Percentiles rank a stretch among this genome's conserved stretches.
Conservation (phyloP, 257 asterid genomes). For the Scutellaria baicalensis region DNA sequence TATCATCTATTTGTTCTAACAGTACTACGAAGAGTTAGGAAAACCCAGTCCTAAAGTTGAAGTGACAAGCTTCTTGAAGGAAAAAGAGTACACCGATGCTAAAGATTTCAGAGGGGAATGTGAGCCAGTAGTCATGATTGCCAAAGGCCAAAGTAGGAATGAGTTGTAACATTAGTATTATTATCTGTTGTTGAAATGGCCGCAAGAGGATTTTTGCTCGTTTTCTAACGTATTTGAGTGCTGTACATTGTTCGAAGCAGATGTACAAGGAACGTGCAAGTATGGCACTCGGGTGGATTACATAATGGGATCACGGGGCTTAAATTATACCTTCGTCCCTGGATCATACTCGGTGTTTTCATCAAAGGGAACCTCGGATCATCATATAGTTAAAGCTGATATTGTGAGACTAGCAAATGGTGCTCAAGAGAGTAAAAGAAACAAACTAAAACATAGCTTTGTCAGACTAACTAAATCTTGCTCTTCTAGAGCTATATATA, state of each 20-base stretch:
- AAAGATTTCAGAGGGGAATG: slow-evolving; percentile 76
- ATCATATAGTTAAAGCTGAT: slow-evolving; percentile 85
- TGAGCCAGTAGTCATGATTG: slow-evolving; percentile 80
- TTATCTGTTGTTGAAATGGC: neutral
- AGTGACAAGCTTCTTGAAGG: slow-evolving; percentile 66
- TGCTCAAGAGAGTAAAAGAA: slow-evolving; percentile 10
- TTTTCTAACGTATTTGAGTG: neutral
- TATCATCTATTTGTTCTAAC: neutral
- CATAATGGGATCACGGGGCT: slow-evolving; percentile 47
- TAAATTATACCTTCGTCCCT: slow-evolving; percentile 59
- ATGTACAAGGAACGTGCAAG: slow-evolving; percentile 93
- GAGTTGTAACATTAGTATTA: neutral
- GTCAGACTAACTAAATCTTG: slow-evolving; percentile 34
- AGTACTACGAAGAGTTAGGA: slow-evolving; percentile 80
- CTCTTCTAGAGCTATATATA: slow-evolving; percentile 24
- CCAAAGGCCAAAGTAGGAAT: slow-evolving; percentile 88
- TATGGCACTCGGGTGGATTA: slow-evolving; percentile 91
- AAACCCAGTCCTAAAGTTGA: slow-evolving; percentile 80
- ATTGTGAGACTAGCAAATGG: slow-evolving; percentile 35
- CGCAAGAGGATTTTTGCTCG: neutral
- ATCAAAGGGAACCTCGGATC: slow-evolving; percentile 92
- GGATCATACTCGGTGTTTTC: slow-evolving; percentile 86
- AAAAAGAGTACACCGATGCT: slow-evolving; percentile 59
- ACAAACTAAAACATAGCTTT: slow-evolving; percentile 30
- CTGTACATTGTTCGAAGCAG: slow-evolving; percentile 24